These are phyloP conservation scores for Metschnikowia cubensis DNA, from an alignment of 805 yeast genomes.

Conservation along the genomic window DNA sequence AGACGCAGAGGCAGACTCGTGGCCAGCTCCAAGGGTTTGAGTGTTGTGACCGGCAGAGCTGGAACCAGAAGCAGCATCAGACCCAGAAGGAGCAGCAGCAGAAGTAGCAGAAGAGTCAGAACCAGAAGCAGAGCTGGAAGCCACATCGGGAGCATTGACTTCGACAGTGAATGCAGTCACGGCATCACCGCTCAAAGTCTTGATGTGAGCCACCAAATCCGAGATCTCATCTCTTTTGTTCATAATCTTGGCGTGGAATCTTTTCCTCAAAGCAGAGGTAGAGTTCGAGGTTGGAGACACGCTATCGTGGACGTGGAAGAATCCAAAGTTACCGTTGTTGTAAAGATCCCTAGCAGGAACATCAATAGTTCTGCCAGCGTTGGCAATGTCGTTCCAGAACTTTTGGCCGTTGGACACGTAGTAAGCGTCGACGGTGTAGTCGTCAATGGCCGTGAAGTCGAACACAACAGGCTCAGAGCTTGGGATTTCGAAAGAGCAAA, in stretches of 20 bases:
- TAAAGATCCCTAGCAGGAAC: constrained; percentile 32
- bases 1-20: too few relatives aligned
- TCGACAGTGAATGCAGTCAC: constrained; percentile 10
- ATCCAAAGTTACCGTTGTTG: constrained; percentile 20
- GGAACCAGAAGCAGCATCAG: constrained; percentile 15
- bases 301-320: constrained; percentile 28
- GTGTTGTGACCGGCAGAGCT: too few relatives aligned
- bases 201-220: constrained; percentile 22
- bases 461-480: constrained; percentile 23
- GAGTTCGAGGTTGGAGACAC: constrained; percentile 34
- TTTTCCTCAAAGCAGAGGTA: constrained; percentile 38
- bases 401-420: constrained; percentile 23
- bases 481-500: constrained; percentile 37
- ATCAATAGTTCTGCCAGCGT: constrained; percentile 27
- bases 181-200: constrained; percentile 24
- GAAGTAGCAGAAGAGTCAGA: background rate
- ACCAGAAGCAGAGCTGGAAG: constrained; percentile 12
- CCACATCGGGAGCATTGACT: constrained; percentile 7
- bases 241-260: constrained; percentile 26
- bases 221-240: constrained; percentile 30
- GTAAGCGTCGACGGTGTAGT: constrained; percentile 35
- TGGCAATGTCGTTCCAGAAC: constrained; percentile 32
- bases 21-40: constrained; percentile 5
- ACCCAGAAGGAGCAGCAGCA: background rate
- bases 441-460: constrained; percentile 24